Conservation (phyloP, 495 filamentous ascomycete genomes). For the Penicillium desertorum region DNA sequence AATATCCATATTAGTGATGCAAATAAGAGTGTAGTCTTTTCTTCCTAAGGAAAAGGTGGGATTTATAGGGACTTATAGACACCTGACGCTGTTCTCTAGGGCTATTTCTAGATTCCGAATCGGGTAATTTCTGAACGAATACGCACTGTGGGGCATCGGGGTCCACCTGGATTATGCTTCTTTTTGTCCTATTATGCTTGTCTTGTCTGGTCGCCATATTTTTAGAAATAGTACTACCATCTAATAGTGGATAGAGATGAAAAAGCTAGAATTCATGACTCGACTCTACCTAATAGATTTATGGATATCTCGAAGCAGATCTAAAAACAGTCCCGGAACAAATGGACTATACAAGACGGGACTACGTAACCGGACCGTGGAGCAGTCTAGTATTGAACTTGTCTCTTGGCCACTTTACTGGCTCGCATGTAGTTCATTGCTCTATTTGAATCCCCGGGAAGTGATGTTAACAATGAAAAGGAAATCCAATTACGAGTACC, state of each 20-base stretch:
- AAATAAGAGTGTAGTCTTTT: not conserved
- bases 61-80: not conserved
- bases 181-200: conserved; percentile 6
- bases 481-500: conserved; percentile 17
- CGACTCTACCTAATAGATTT: not conserved
- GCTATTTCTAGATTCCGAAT: conserved; percentile 20
- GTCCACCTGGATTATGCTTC: conserved; percentile 11
- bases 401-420: not conserved
- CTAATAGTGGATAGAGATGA: not conserved
- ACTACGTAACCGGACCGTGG: not conserved
- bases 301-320: too few relatives aligned
- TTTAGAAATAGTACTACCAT: not conserved
- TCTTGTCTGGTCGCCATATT: conserved; percentile 1
- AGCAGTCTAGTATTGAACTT: not conserved
- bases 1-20: conserved; percentile 32
- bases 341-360: not conserved
- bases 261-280: not conserved
- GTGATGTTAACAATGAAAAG: not conserved
- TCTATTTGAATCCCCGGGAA: not conserved
- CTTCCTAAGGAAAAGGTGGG: not conserved
- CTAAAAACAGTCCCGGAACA: not conserved
- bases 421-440: not conserved
- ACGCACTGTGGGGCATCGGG: conserved; percentile 17
- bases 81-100: not conserved
- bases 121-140: conserved; percentile 35